Conservation (phyloP, 2,329 filamentous ascomycete genomes). For the Penicillium olsonii region DNA sequence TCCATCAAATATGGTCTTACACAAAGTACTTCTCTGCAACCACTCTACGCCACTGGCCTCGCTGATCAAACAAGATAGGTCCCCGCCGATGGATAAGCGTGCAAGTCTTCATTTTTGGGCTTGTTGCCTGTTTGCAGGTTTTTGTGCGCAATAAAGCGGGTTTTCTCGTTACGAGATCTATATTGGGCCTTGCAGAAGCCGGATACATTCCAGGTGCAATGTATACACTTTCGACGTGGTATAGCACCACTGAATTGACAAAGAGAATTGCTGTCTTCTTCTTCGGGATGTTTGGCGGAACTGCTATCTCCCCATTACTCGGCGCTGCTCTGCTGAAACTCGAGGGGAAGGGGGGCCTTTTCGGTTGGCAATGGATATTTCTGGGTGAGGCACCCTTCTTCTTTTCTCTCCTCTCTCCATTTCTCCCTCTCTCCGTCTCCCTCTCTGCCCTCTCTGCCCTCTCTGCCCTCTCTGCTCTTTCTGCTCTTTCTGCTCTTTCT, state of each 20-base stretch:
- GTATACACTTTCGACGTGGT: constrained; percentile 56
- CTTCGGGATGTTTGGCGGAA: constrained; percentile 56
- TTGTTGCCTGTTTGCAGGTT: constrained; percentile 50
- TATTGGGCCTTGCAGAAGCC: constrained; percentile 53
- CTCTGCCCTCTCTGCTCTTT: too few species aligned
- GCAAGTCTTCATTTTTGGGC: constrained; percentile 53
- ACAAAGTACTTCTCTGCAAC: constrained; percentile 13
- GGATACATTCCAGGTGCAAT: constrained; percentile 56
- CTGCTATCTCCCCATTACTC: constrained; percentile 52
- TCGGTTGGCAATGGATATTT: constrained; percentile 57
- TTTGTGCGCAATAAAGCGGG: constrained; percentile 47
- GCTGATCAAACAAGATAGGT: constrained; percentile 35
- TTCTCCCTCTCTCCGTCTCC: too few species aligned
- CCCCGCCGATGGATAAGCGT: constrained; percentile 53
- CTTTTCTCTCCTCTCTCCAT: too few species aligned
- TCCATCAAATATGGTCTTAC: constrained; percentile 50
- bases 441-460: too few species aligned
- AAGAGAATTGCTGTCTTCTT: constrained; percentile 54
- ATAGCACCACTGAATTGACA: constrained; percentile 49
- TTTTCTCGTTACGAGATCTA: constrained; percentile 47
- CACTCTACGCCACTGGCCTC: constrained; percentile 17
- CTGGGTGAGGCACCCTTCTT: constrained; percentile 36
- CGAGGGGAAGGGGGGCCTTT: constrained; percentile 42
- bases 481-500: too few species aligned
- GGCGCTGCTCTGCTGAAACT: constrained; percentile 52